Evolutionary conservation across 352 stramenopile species (phyloP), one percentile per base, ranked within the genome.

Genomic region (Bremia lactucae): DNA sequence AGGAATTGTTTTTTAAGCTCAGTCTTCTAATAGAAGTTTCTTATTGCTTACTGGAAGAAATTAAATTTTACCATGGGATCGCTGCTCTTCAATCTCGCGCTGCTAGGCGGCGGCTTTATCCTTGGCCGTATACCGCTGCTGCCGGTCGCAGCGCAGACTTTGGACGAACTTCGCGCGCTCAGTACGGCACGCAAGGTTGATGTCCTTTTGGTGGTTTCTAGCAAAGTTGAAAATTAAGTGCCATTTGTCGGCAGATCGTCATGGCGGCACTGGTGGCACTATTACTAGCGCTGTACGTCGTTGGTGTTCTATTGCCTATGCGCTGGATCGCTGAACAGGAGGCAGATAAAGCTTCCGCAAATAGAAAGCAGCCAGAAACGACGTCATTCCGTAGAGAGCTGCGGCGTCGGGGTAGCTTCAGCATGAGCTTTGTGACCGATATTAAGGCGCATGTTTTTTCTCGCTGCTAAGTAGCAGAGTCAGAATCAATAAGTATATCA

Each of bases 401-500:
- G 40, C 65, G 80, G n/a, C 74, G 80, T 13, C 65, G 80, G 6
- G 80, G 77, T 21, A 93, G 80, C 62, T 93, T 86, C 54, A 90
- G 77, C 50, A 83, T 93, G 68, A 88, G 68, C 50, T 93, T 87
- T 40, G 78, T 93, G 31, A 74, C 71, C n/a, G 77, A 93, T 50
- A 86, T 93, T 44, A 90, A 90, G 43, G 69, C 77, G 9, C 80
- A 93, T 36, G 77, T 90, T 18, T 83, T 90, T 26, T 73, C 77
- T 13, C 70, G 60, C 18, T 74, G 69, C 4, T 82, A 67, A 59
- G 3, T 28, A 14, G 16, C 3, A 13, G 15, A 29, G 14, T 14
- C 18, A 16, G n/a, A n/a, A n/a, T n/a, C n/a, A n/a, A n/a, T n/a
- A n/a, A n/a, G n/a, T n/a, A n/a, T n/a, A n/a, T n/a, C n/a, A n/a